Evolutionary conservation across 176 grass and related monocot species (phyloP).

Genomic region (Avena eriantha): DNA sequence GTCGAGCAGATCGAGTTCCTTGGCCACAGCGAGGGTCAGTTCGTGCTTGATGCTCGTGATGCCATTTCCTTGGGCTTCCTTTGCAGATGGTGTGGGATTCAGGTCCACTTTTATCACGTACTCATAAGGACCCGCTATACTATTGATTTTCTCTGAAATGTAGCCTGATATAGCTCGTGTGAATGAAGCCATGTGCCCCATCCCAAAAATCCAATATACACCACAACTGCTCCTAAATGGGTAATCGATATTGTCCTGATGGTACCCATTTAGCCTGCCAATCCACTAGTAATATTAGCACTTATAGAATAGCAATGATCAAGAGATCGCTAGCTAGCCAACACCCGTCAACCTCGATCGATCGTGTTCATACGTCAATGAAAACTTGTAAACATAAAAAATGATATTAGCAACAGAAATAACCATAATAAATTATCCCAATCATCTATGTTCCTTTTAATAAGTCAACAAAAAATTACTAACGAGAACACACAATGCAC

Average conservation of each 20-base stretch:
- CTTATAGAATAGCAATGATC: not conserved
- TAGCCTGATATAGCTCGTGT: not conserved
- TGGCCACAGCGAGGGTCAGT: not conserved
- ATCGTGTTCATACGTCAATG: too few relatives aligned
- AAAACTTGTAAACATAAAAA: too few relatives aligned
- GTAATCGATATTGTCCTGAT: too few relatives aligned
- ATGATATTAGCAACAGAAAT: too few relatives aligned
- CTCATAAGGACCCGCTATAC: not conserved
- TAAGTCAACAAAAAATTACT: too few relatives aligned
- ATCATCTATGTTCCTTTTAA: too few relatives aligned
- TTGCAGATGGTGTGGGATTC: not conserved
- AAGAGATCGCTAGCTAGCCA: not conserved
- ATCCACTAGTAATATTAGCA: not conserved
- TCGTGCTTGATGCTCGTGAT: not conserved
- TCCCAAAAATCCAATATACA: not conserved
- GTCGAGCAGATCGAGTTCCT: not conserved
- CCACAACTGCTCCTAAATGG: not conserved
- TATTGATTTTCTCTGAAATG: too few relatives aligned
- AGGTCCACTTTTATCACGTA: slow-evolving; percentile 21
- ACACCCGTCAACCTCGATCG: too few relatives aligned
- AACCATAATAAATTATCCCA: too few relatives aligned
- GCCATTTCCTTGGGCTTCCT: accelerated
- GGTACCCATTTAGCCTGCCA: slow-evolving; percentile 19
- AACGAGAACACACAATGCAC: too few relatives aligned
- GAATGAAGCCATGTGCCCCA: not conserved